Conservation (phyloP, 257 asterid species). For the Gynochthodes officinalis region DNA sequence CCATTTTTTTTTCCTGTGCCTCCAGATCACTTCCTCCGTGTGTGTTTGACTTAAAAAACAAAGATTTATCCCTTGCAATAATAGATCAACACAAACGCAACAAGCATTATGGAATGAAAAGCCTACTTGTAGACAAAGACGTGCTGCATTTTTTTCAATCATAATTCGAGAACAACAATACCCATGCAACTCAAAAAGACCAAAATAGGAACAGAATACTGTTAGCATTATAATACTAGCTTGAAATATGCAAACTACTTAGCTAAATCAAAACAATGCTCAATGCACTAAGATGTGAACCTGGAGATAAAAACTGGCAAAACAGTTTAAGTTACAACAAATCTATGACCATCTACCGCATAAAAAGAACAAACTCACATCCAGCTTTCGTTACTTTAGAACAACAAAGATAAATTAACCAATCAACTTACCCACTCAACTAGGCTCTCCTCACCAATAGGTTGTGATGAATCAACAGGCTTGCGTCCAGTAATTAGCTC, state of each 20-base stretch:
- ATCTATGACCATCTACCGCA: not conserved
- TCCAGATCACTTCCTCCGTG: not conserved
- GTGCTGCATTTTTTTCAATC: not conserved
- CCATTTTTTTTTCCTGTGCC: not conserved
- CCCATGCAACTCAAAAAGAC: not conserved
- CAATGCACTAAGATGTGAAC: slow-evolving; percentile 6
- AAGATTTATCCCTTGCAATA: not conserved
- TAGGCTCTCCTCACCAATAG: slow-evolving; percentile 85
- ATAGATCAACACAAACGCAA: not conserved
- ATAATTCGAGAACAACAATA: not conserved
- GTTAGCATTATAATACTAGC: not conserved
- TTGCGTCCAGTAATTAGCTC: slow-evolving; percentile 87
- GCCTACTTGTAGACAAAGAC: not conserved
- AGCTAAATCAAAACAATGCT: slow-evolving; percentile 1
- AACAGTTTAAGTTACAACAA: not conserved
- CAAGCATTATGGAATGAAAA: not conserved
- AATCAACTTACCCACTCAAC: slow-evolving; percentile 84
- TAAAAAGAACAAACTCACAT: not conserved
- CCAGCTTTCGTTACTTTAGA: not conserved
- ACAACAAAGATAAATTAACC: not conserved
- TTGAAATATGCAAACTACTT: not conserved
- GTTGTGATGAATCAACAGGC: slow-evolving; percentile 92
- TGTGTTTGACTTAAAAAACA: not conserved
- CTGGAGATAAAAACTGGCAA: not conserved
- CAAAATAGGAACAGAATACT: not conserved